A percentile compares a stretch with the other conserved stretches of the same genome.
Conservation (phyloP, 2,329 filamentous ascomycete genomes). For the Hypocrella siamensis region DNA sequence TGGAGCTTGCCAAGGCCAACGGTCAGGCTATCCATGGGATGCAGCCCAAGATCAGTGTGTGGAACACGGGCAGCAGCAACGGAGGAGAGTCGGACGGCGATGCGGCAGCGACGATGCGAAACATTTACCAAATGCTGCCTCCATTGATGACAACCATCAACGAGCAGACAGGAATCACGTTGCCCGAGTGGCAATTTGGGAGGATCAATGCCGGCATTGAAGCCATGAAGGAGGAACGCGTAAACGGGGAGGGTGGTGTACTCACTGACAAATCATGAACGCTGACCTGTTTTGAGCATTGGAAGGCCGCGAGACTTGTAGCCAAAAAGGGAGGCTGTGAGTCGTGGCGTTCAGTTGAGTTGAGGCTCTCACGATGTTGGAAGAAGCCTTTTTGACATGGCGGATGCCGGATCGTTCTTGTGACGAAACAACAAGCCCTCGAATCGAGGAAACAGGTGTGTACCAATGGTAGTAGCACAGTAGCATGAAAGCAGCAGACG, state of each 20-base stretch:
- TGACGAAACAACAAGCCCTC: too few relatives aligned
- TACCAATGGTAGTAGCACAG: too few relatives aligned
- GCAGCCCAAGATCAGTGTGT: conserved; percentile 80
- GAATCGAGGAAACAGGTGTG: too few relatives aligned
- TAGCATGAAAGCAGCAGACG: too few relatives aligned
- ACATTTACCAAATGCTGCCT: conserved; percentile 72
- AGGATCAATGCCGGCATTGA: conserved; percentile 19
- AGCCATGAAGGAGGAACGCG: conserved; percentile 12
- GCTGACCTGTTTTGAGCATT: too few relatives aligned
- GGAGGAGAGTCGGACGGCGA: conserved; percentile 25
- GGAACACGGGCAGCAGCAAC: conserved; percentile 56
- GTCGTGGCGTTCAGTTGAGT: too few relatives aligned
- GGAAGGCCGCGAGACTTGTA: too few relatives aligned
- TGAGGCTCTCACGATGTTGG: too few relatives aligned
- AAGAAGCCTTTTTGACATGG: too few relatives aligned
- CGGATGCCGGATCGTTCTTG: too few relatives aligned
- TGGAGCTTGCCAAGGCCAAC: conserved; percentile 64
- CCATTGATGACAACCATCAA: conserved; percentile 75
- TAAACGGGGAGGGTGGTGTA: conserved; percentile 4
- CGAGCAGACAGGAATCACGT: conserved; percentile 71
- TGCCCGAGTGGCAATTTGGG: conserved; percentile 63
- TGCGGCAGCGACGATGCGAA: conserved; percentile 49
- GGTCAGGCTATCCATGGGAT: conserved; percentile 59
- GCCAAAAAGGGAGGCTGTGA: too few relatives aligned
- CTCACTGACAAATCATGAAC: too few relatives aligned